phyloP scores from a whole-genome alignment of 768 basidiomycete genomes.

The Auricularia sp. region DNA sequence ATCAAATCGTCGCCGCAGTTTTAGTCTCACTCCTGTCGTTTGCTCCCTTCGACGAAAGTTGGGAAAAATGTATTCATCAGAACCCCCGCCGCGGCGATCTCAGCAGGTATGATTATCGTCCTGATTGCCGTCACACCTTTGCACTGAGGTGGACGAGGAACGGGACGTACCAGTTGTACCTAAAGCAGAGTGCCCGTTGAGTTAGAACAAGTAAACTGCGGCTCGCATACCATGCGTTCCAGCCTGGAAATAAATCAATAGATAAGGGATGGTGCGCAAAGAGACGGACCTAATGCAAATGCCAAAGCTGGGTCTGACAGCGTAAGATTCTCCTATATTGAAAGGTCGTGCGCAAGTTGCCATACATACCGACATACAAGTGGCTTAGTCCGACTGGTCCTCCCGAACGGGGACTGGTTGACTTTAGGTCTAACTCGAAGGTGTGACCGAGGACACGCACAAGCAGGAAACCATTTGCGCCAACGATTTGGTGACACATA shows the following conservation, averaged over 20 bases:
- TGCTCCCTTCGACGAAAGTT: not conserved
- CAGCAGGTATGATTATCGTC: constrained; percentile 57
- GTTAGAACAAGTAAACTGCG: not conserved
- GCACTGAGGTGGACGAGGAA: too few relatives aligned
- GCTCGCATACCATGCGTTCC: not conserved
- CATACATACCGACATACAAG: constrained; percentile 10
- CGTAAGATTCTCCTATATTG: too few relatives aligned
- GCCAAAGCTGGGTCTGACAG: constrained; percentile 9
- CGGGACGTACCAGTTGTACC: not conserved
- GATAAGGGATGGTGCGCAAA: too few relatives aligned
- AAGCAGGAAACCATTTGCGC: constrained; percentile 13
- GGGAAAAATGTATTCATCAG: constrained; percentile 31
- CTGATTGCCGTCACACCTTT: constrained; percentile 4
- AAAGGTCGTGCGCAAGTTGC: too few relatives aligned
- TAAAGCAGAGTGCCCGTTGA: not conserved
- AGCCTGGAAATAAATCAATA: not conserved
- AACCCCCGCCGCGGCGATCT: constrained; percentile 62
- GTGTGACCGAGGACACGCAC: not conserved
- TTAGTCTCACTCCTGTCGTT: not conserved
- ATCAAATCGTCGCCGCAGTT: not conserved
- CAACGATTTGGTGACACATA: constrained; percentile 12
- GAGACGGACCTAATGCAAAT: constrained; percentile 9
- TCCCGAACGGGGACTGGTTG: constrained; percentile 10
- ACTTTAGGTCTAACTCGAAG: not conserved
- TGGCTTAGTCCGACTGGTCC: constrained; percentile 16